Evolutionary conservation across 2,329 filamentous ascomycete genomes (phyloP).

Genomic region (Microthyrium microscopicum): DNA sequence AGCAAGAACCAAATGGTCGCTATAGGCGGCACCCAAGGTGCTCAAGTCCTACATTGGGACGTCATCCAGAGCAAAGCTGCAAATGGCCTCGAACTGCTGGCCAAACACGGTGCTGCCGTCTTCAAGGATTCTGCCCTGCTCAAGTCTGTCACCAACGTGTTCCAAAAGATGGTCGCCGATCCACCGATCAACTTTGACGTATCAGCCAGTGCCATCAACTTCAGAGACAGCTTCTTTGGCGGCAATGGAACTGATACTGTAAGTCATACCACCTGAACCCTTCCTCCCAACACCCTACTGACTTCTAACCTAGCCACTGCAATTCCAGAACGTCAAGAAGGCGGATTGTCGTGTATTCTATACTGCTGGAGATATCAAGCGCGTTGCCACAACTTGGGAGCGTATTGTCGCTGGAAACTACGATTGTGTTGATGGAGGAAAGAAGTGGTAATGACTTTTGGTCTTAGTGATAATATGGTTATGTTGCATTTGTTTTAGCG

Average conservation of each 20-base stretch:
- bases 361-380: neutral
- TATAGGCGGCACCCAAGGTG: neutral
- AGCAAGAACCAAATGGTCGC: neutral
- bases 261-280: too few relatives aligned
- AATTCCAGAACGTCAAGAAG: neutral
- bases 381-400: neutral
- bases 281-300: too few relatives aligned
- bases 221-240: neutral
- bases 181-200: neutral
- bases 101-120: neutral
- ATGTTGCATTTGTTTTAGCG: too few relatives aligned
- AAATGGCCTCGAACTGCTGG: neutral
- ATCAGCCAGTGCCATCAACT: neutral
- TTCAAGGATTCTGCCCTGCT: too few relatives aligned
- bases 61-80: neutral
- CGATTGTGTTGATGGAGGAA: neutral
- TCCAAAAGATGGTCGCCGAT: too few relatives aligned
- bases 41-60: neutral
- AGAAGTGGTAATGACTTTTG: too few relatives aligned
- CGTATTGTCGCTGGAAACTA: neutral
- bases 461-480: too few relatives aligned
- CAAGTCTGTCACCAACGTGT: neutral
- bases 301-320: too few relatives aligned
- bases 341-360: conserved; percentile 10
- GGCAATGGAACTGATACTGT: too few relatives aligned